phyloP scores from a whole-genome alignment of 2,329 filamentous ascomycete genomes.

The Penicillium sp. region DNA sequence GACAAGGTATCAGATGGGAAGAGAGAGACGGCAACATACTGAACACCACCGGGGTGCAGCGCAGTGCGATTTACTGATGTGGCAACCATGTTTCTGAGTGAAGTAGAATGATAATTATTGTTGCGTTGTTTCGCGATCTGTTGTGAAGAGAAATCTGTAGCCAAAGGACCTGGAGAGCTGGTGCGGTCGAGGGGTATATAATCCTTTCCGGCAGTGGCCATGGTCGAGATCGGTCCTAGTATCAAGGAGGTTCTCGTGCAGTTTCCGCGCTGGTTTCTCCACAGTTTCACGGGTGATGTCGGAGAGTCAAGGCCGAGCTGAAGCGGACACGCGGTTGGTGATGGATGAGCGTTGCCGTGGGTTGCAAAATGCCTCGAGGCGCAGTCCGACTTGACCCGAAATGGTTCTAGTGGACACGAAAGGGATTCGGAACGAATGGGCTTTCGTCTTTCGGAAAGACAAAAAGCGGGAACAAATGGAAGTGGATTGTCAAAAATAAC shows the following conservation, averaged over 20 bases:
- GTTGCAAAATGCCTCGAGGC: slow-evolving; percentile 25
- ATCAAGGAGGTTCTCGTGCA: slow-evolving; percentile 26
- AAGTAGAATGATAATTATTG: slow-evolving; percentile 61
- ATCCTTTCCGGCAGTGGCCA: slow-evolving; percentile 40
- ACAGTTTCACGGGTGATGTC: slow-evolving; percentile 45
- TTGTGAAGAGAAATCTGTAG: slow-evolving; percentile 59
- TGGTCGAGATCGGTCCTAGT: slow-evolving; percentile 28
- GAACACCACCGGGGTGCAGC: slow-evolving; percentile 86
- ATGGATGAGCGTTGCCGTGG: slow-evolving; percentile 24
- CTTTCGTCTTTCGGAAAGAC: slow-evolving; percentile 5
- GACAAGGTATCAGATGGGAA: slow-evolving; percentile 12
- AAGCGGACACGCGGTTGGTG: slow-evolving; percentile 21
- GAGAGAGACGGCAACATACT: slow-evolving; percentile 60
- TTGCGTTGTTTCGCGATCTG: slow-evolving; percentile 59
- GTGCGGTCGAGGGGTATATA: slow-evolving; percentile 47
- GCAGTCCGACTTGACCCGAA: slow-evolving; percentile 37
- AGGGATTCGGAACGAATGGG: slow-evolving; percentile 18
- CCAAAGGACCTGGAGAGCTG: slow-evolving; percentile 49
- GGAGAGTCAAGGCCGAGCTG: slow-evolving; percentile 31
- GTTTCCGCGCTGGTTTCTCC: slow-evolving; percentile 36
- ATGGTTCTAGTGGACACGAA: slow-evolving; percentile 22
- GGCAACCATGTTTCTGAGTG: slow-evolving; percentile 54
- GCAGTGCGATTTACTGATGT: slow-evolving; percentile 82
- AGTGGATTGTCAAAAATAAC: slow-evolving; percentile 3
- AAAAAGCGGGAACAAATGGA: not conserved